phyloP scores from a whole-genome alignment of 2,329 filamentous ascomycete species.

The Ophiostoma perfectum region DNA sequence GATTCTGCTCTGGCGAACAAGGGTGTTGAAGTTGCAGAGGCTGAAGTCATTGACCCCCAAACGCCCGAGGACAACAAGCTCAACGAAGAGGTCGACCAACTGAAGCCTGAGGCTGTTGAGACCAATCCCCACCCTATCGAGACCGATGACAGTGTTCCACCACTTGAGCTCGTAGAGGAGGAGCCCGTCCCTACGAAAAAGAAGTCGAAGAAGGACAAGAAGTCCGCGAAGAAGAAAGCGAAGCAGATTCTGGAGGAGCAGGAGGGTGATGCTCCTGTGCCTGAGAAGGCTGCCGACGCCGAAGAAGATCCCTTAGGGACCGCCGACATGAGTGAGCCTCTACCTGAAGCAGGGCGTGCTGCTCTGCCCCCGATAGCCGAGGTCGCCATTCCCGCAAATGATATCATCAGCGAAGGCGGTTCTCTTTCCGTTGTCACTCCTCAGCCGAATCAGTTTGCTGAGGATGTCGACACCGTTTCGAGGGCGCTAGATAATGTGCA shows the following conservation, averaged over 20 bases:
- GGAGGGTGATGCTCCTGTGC: background rate
- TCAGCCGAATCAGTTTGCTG: background rate
- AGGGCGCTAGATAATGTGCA: too few species aligned
- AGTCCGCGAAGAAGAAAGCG: constrained; percentile 14
- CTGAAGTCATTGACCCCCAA: too few species aligned
- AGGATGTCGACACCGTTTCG: too few species aligned
- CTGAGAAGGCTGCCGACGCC: background rate
- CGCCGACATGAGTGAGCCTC: background rate
- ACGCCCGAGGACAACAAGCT: too few species aligned
- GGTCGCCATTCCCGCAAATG: background rate
- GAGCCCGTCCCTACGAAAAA: constrained; percentile 11
- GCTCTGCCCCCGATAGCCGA: background rate
- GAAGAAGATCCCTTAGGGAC: background rate
- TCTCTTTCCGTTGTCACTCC: background rate
- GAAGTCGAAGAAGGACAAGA: constrained; percentile 18
- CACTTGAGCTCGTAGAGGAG: constrained; percentile 14
- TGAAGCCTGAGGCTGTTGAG: constrained; percentile 10
- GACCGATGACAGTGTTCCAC: constrained; percentile 13
- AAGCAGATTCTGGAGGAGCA: constrained; percentile 5
- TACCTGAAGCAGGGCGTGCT: background rate
- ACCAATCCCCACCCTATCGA: constrained; percentile 10
- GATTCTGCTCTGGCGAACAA: too few species aligned
- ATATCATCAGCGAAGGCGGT: background rate
- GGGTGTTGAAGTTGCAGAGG: too few species aligned
- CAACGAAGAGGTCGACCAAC: background rate